phyloP scores from a whole-genome alignment of 805 yeast genomes.

The Tetrapisispora namnaoensis region DNA sequence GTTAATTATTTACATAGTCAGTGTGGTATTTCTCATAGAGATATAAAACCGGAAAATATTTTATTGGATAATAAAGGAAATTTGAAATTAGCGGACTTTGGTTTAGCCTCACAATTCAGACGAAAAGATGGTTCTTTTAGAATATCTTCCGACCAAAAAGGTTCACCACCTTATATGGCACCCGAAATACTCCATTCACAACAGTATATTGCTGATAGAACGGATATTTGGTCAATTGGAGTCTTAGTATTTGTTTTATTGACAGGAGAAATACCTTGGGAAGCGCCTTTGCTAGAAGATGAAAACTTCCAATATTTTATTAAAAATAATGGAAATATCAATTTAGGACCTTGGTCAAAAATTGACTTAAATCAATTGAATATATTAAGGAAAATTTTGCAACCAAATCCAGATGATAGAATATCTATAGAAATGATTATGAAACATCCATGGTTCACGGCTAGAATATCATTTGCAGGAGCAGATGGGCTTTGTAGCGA shows the following conservation, averaged over 20 bases:
- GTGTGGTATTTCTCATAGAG: slow-evolving; percentile 65
- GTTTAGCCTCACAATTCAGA: slow-evolving; percentile 54
- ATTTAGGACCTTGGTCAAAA: slow-evolving; percentile 45
- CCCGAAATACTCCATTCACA: slow-evolving; percentile 47
- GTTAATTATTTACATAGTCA: slow-evolving; percentile 48
- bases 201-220: slow-evolving; percentile 44
- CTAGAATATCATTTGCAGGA: slow-evolving; percentile 35
- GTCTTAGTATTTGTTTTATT: slow-evolving; percentile 51
- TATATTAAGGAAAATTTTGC: slow-evolving; percentile 43
- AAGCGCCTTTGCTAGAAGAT: slow-evolving; percentile 47
- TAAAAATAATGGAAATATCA: slow-evolving; percentile 37
- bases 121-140: slow-evolving; percentile 40
- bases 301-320: slow-evolving; percentile 36
- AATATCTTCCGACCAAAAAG: slow-evolving; percentile 45
- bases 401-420: slow-evolving; percentile 39
- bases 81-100: slow-evolving; percentile 68
- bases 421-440: slow-evolving; percentile 33
- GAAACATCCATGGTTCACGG: slow-evolving; percentile 47
- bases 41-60: slow-evolving; percentile 68
- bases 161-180: slow-evolving; percentile 72
- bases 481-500: slow-evolving; percentile 44
- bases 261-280: slow-evolving; percentile 67
- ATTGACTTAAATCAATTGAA: slow-evolving; percentile 42
- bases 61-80: slow-evolving; percentile 55
- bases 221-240: slow-evolving; percentile 68